A percentile compares a stretch with the other conserved stretches of the same genome.
Conservation (phyloP, 2,329 filamentous ascomycete genomes). For the Neurospora sp. region DNA sequence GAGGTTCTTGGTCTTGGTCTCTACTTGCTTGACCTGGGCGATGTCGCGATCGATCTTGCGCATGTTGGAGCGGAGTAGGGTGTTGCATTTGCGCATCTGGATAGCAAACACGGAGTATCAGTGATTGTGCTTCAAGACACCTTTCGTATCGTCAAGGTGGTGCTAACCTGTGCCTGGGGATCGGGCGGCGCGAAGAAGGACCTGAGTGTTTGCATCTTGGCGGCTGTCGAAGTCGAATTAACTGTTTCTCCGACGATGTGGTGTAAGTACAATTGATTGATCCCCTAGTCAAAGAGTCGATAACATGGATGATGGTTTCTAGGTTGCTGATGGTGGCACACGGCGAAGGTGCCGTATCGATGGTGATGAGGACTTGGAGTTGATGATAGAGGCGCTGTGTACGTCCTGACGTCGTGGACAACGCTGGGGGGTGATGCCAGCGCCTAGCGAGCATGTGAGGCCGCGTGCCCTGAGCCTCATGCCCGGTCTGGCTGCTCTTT, state of each 20-base stretch:
- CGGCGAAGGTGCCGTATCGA: background rate
- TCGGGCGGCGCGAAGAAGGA: constrained; percentile 86
- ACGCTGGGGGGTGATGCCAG: background rate
- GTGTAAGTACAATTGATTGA: background rate
- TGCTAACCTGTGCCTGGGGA: constrained; percentile 76
- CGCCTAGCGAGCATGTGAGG: background rate
- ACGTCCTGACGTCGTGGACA: constrained; percentile 1
- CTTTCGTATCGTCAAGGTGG: background rate
- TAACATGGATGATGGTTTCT: background rate
- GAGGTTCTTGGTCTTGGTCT: constrained; percentile 73
- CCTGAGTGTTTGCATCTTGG: constrained; percentile 75
- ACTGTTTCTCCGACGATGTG: background rate
- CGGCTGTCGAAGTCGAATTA: background rate
- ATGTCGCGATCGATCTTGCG: constrained; percentile 96
- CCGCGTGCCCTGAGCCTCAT: background rate
- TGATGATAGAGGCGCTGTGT: background rate
- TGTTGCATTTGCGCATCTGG: constrained; percentile 91
- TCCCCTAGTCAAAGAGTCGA: background rate
- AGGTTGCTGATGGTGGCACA: background rate
- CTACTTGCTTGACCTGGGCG: constrained; percentile 62
- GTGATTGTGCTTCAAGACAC: background rate
- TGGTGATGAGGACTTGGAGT: background rate
- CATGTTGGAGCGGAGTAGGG: constrained; percentile 78
- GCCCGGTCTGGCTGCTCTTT: background rate
- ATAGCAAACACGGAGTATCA: background rate